Evolutionary conservation across 1,139 yeast genomes (phyloP), one percentile per base, ranked within the genome.

Genomic region (Scheffersomyces illinoinensis): DNA sequence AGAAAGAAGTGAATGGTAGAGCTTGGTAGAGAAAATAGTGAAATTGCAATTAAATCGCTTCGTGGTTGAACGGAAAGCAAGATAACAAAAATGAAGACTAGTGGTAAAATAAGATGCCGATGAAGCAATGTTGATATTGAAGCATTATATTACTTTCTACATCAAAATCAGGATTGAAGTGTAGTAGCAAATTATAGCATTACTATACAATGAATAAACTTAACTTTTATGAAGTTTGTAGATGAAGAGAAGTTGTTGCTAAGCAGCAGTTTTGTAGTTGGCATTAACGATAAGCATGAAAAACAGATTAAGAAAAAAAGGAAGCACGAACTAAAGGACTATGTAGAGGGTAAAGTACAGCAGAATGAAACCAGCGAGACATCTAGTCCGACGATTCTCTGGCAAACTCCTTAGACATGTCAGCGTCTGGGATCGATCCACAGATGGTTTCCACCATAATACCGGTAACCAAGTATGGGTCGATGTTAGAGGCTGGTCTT

Each of bases 401-500:
- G 72, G 89, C 91, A 75, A 76, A 90, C 78, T 90, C 96, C 81
- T 90, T 88, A 68, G 88, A 85, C 96, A 95, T 93, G 81, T 93
- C 97, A 75, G 97, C 97, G 74, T 91, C 97, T 62, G 96, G 93
- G 72, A 93, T 91, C 61, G 96, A 86, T 76, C 98, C 98, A 78
- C 96, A 91, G 68, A 95, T 88, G 71, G 98, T 93, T 85, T 95
- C 99, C 71, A 91, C 91, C 89, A 95, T 91, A 74, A 95, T 93
- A 85, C 98, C 99, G 60, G 98, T 93, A 66, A 95, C 98, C 79
- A 93, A 87, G 84, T 95, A 95, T 69, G 99, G 98, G 79, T 95
- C 99, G 72, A 95, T 95, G 89, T 95, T 95, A 64, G 98, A 93
- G 68, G 99, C 99, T 63, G 98, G 99, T 84, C 99, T 93, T 86